These are phyloP conservation scores for Sinapis alba DNA, from an alignment of 441 rosid species.

Conservation along the genomic window DNA sequence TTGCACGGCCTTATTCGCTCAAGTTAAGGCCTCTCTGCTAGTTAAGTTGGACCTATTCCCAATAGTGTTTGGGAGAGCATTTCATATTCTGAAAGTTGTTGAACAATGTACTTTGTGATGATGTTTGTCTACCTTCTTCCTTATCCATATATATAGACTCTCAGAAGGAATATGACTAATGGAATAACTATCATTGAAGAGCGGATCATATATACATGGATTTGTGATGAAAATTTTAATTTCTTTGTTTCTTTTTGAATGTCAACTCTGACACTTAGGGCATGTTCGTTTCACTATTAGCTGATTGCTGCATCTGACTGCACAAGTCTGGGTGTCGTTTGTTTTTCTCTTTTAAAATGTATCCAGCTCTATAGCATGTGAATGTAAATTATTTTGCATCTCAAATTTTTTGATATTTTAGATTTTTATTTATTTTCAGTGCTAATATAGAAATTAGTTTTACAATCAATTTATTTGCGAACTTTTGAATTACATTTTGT, in stretches of 20 bases:
- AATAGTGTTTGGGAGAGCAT: no score
- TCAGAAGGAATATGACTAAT: background rate
- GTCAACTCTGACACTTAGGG: background rate
- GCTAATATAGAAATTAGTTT: no score
- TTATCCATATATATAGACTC: background rate
- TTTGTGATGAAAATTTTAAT: background rate
- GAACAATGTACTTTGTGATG: background rate
- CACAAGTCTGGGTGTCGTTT: background rate
- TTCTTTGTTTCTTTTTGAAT: background rate
- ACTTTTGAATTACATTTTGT: no score
- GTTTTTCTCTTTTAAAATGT: background rate
- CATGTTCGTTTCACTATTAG: background rate
- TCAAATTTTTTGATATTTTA: background rate
- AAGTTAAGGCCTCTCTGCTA: constrained; percentile 42
- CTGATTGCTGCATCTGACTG: background rate
- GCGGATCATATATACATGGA: background rate
- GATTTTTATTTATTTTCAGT: no score
- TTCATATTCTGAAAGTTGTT: no score
- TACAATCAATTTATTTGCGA: no score
- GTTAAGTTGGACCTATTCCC: no score
- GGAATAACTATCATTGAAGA: background rate
- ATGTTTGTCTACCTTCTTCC: background rate
- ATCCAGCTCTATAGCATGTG: background rate
- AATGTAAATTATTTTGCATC: background rate
- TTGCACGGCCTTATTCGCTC: constrained; percentile 72